Evolutionary conservation across 345 rosid genomes (phyloP).

Genomic region (Sisymbrium irio): DNA sequence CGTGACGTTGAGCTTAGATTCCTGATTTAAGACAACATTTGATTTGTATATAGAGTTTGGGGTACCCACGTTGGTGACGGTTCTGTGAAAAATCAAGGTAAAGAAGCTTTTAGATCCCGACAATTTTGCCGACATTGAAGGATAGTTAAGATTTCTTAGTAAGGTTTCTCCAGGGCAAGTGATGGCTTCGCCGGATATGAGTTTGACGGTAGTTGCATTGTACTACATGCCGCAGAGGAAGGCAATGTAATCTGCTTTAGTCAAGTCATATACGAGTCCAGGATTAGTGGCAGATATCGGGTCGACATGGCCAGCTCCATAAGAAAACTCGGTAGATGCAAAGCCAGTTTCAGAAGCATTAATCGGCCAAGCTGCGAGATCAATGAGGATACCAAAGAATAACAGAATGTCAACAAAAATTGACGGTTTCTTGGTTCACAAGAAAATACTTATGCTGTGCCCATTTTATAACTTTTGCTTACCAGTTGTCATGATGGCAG

Average conservation of each 20-base stretch:
- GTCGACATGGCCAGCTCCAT: constrained; percentile 42
- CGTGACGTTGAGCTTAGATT: constrained; percentile 20
- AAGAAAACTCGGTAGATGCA: constrained; percentile 22
- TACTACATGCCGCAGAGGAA: constrained; percentile 32
- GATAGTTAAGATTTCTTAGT: constrained; percentile 25
- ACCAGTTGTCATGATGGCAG: constrained; percentile 50
- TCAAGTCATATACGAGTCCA: constrained; percentile 35
- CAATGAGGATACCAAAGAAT: background rate
- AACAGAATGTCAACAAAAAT: background rate
- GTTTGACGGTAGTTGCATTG: background rate
- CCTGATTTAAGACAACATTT: background rate
- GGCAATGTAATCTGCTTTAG: constrained; percentile 24
- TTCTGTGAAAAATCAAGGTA: constrained; percentile 35
- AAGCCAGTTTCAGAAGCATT: background rate
- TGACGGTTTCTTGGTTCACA: background rate
- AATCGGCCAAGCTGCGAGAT: constrained; percentile 32
- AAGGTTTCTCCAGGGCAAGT: constrained; percentile 25
- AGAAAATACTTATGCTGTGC: background rate
- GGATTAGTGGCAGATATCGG: constrained; percentile 34
- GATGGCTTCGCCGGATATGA: constrained; percentile 33
- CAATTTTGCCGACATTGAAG: constrained; percentile 12
- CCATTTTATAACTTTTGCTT: background rate
- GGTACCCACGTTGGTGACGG: constrained; percentile 57
- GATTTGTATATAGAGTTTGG: constrained; percentile 46
- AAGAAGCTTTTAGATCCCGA: constrained; percentile 3